Conservation (phyloP, 768 basidiomycete species). For the Epithele typhae region DNA sequence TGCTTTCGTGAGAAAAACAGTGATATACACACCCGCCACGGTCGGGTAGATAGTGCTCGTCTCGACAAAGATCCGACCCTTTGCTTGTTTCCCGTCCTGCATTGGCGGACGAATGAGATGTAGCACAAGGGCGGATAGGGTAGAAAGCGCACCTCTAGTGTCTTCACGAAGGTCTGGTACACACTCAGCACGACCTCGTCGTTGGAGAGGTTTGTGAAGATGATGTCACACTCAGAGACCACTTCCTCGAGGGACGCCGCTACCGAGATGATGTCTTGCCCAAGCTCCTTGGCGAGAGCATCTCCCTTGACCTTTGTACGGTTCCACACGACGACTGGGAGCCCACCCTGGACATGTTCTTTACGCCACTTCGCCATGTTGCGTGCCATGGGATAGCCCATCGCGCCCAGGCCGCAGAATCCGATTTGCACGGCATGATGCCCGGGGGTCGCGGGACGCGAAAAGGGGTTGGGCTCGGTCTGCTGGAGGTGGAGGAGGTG, state of each 20-base stretch:
- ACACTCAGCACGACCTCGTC: conserved; percentile 66
- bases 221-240: conserved; percentile 64
- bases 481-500: conserved; percentile 10
- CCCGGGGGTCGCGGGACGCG: conserved; percentile 53
- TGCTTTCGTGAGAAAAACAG: conserved; percentile 44
- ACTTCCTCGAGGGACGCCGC: conserved; percentile 56
- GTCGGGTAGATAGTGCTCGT: conserved; percentile 62
- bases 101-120: background rate
- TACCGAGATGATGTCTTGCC: conserved; percentile 47
- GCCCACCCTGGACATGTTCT: conserved; percentile 30
- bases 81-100: conserved; percentile 35
- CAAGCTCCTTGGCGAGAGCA: conserved; percentile 51
- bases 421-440: conserved; percentile 39
- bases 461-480: conserved; percentile 40
- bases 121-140: background rate
- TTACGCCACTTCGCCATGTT: conserved; percentile 64
- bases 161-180: conserved; percentile 56
- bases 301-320: conserved; percentile 61
- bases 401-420: conserved; percentile 53
- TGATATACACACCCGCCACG: conserved; percentile 17
- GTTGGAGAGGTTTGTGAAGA: conserved; percentile 68
- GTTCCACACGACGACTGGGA: conserved; percentile 73
- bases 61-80: conserved; percentile 77
- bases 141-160: conserved; percentile 45
- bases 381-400: conserved; percentile 74